Evolutionary conservation across 108 stramenopile species (phyloP).

Genomic region (Nitzschia putrida): DNA sequence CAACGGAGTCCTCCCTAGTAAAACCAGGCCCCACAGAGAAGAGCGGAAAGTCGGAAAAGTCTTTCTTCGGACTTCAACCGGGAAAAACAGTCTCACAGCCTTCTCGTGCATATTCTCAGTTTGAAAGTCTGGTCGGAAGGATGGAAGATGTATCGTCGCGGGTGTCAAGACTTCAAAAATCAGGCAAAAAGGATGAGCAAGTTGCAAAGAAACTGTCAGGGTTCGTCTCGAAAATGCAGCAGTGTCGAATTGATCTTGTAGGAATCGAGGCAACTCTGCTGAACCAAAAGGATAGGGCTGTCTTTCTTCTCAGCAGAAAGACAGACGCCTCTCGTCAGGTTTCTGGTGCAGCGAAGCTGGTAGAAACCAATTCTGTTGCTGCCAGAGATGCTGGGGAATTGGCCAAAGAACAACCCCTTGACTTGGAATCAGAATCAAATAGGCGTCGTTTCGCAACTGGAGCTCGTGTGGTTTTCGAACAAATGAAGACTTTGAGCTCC

Average conservation of each 20-base stretch:
- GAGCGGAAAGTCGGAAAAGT: background rate
- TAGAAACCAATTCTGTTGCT: constrained; percentile 33
- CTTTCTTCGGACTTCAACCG: background rate
- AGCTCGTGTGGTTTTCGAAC: constrained; percentile 39
- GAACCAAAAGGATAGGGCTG: constrained; percentile 7
- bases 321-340: constrained; percentile 44
- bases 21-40: constrained; percentile 41
- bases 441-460: constrained; percentile 56
- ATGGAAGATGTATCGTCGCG: constrained; percentile 4
- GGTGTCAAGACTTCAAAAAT: background rate
- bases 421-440: constrained; percentile 60
- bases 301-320: constrained; percentile 34
- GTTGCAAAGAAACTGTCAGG: constrained; percentile 16
- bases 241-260: constrained; percentile 3
- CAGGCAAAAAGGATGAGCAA: background rate
- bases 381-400: constrained; percentile 16
- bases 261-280: constrained; percentile 14
- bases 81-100: background rate
- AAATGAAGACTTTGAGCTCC: constrained; percentile 32
- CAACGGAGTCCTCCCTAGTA: constrained; percentile 12
- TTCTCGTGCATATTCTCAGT: background rate
- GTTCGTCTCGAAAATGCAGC: constrained; percentile 15
- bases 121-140: background rate
- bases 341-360: constrained; percentile 31
- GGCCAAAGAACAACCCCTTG: constrained; percentile 56